phyloP scores from a whole-genome alignment of 2,329 filamentous ascomycete species.

The Aspergillus brasiliensis region DNA sequence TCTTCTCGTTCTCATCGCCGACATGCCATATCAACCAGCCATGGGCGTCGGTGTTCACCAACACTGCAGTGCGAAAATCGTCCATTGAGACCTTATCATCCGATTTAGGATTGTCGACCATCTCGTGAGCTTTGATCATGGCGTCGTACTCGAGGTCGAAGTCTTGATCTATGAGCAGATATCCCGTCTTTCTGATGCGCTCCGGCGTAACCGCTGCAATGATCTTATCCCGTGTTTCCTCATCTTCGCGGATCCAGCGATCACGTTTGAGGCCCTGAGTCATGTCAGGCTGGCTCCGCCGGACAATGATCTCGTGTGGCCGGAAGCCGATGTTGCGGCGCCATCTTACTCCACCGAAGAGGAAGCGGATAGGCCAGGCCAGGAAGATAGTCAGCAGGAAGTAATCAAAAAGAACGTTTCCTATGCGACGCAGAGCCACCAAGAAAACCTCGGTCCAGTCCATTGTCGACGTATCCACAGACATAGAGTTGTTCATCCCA shows the following conservation, averaged over 20 bases:
- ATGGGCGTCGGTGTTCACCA: constrained; percentile 67
- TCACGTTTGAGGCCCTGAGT: constrained; percentile 59
- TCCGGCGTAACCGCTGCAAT: constrained; percentile 68
- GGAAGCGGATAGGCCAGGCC: constrained; percentile 74
- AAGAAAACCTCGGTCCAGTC: constrained; percentile 59
- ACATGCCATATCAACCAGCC: constrained; percentile 69
- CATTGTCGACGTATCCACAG: constrained; percentile 61
- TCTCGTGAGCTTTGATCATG: constrained; percentile 72
- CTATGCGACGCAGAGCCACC: constrained; percentile 62
- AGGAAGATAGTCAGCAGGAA: constrained; percentile 67
- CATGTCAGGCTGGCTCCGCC: constrained; percentile 72
- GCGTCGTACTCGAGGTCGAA: constrained; percentile 86
- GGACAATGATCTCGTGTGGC: constrained; percentile 77
- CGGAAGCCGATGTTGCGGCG: constrained; percentile 74
- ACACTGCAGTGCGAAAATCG: constrained; percentile 70
- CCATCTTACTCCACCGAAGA: constrained; percentile 70
- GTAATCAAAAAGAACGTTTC: constrained; percentile 74
- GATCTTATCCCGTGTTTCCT: constrained; percentile 59
- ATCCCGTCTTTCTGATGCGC: constrained; percentile 78
- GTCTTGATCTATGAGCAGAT: constrained; percentile 78
- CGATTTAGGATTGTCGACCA: constrained; percentile 58
- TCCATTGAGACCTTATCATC: constrained; percentile 53
- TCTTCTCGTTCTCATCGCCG: constrained; percentile 54
- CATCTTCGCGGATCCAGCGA: constrained; percentile 51
- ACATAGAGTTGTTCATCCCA: constrained; percentile 67